Percentiles rank a stretch among this genome's conserved stretches.
phyloP scores from a whole-genome alignment of 2,329 filamentous ascomycete genomes.

The Hymenoscyphus occultus region DNA sequence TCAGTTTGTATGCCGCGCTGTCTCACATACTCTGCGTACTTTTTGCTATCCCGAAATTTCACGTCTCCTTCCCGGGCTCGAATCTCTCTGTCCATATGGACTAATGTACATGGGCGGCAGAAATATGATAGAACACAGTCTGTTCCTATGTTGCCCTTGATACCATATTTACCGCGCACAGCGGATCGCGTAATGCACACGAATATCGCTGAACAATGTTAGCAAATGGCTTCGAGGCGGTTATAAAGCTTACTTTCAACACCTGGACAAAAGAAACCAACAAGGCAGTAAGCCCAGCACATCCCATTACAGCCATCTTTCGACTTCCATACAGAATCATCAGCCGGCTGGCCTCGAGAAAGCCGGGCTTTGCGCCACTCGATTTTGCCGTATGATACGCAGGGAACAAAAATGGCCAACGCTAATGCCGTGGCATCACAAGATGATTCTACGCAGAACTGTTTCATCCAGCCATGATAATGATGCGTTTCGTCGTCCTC shows the following conservation, averaged over 20 bases:
- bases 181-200: conserved; percentile 35
- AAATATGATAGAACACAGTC: conserved; percentile 40
- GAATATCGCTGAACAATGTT: neutral
- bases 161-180: conserved; percentile 43
- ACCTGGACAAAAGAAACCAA: neutral
- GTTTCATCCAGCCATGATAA: conserved; percentile 37
- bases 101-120: conserved; percentile 42
- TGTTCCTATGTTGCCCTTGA: conserved; percentile 37
- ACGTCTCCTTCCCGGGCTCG: conserved; percentile 39
- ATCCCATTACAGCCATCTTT: conserved; percentile 38
- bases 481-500: conserved; percentile 5
- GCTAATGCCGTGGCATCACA: conserved; percentile 38
- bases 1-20: conserved; percentile 4
- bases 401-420: conserved; percentile 42
- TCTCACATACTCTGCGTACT: conserved; percentile 6
- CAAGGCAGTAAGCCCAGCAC: conserved; percentile 36
- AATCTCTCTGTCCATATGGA: conserved; percentile 46
- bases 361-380: conserved; percentile 42
- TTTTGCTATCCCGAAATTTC: conserved; percentile 17
- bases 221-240: neutral
- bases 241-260: neutral
- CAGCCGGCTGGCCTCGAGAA: conserved; percentile 39
- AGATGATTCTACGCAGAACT: conserved; percentile 38
- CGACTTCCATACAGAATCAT: conserved; percentile 38
- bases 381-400: conserved; percentile 43